These are phyloP conservation scores for Leccinum uliginosum DNA, from an alignment of 768 basidiomycete species.

Conservation along the genomic window DNA sequence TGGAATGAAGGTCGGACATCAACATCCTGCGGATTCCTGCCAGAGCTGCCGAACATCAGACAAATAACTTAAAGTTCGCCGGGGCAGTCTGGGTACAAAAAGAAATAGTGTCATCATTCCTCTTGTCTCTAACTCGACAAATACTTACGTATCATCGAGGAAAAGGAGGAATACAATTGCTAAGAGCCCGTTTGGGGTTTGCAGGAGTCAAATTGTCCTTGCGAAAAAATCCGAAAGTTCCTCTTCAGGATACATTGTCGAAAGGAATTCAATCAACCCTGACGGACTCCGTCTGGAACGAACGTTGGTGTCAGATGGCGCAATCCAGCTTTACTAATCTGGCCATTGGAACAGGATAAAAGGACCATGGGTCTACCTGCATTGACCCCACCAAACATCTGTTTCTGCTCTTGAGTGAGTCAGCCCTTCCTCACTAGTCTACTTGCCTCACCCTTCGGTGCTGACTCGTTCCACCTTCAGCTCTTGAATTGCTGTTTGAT, in stretches of 20 bases:
- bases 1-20: too few relatives aligned
- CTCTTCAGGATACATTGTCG: background rate
- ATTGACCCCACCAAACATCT: background rate
- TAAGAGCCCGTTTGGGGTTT: too few relatives aligned
- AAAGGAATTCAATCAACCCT: background rate
- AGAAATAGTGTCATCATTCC: too few relatives aligned
- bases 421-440: background rate
- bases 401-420: background rate
- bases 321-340: background rate
- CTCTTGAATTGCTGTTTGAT: background rate
- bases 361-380: background rate
- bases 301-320: background rate
- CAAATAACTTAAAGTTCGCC: too few relatives aligned
- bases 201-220: too few relatives aligned
- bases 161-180: too few relatives aligned
- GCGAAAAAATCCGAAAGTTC: too few relatives aligned
- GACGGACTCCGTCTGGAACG: background rate
- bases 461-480: background rate
- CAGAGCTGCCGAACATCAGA: too few relatives aligned
- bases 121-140: too few relatives aligned
- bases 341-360: background rate
- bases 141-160: too few relatives aligned
- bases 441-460: background rate
- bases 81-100: too few relatives aligned
- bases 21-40: too few relatives aligned